phyloP scores from a whole-genome alignment of 1,284 basidiomycete species.

The Ganoderma sinense region DNA sequence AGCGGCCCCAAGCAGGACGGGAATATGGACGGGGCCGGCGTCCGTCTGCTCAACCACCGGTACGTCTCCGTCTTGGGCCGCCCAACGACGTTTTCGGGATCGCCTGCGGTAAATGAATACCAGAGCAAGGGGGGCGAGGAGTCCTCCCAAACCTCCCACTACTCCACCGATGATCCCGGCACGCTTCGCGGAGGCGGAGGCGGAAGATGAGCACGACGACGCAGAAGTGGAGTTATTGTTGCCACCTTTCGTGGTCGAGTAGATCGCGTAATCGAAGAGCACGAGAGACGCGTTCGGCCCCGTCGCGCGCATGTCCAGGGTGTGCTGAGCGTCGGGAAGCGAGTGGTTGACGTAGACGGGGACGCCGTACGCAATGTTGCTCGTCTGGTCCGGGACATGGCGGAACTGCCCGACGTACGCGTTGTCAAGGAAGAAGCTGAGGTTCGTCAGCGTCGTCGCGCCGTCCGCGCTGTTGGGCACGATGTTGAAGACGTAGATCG shows the following conservation, averaged over 20 bases:
- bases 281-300: slow-evolving; percentile 1
- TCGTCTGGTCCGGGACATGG: background rate
- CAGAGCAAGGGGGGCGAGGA: background rate
- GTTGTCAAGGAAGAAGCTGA: background rate
- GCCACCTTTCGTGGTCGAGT: background rate
- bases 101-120: background rate
- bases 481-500: slow-evolving; percentile 24
- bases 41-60: background rate
- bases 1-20: background rate
- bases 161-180: background rate
- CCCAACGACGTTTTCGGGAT: background rate
- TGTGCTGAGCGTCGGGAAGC: slow-evolving; percentile 10
- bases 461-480: background rate
- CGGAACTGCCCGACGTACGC: background rate
- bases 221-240: background rate
- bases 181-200: background rate
- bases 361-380: slow-evolving; percentile 10
- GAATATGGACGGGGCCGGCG: background rate
- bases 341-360: slow-evolving; percentile 15
- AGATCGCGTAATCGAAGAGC: slow-evolving; percentile 20
- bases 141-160: background rate
- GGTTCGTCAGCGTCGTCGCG: background rate
- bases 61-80: background rate
- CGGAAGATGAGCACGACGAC: background rate
- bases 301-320: slow-evolving; percentile 2